Percentiles rank a stretch among this genome's conserved stretches.
Evolutionary conservation across 768 basidiomycete genomes (phyloP).

Genomic region (Podaxis sp.): DNA sequence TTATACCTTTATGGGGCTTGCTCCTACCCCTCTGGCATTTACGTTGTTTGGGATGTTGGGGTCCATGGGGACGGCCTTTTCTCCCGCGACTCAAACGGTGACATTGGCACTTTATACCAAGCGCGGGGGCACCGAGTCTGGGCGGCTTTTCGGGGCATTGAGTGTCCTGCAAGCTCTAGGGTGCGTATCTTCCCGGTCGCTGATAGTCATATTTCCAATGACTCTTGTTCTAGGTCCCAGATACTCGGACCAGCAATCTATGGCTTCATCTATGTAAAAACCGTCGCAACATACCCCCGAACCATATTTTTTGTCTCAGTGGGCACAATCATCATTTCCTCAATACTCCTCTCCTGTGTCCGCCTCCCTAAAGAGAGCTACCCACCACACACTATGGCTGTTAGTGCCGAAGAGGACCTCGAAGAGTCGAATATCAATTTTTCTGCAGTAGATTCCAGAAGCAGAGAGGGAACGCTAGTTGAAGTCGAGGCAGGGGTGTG

Average conservation of each 20-base stretch:
- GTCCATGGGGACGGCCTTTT: constrained; percentile 61
- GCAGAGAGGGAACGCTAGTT: background rate
- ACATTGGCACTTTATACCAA: constrained; percentile 63
- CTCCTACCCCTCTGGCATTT: constrained; percentile 48
- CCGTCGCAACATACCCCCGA: constrained; percentile 67
- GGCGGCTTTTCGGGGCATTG: constrained; percentile 77
- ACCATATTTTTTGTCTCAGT: constrained; percentile 65
- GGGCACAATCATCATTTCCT: constrained; percentile 35
- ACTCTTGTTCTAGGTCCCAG: constrained; percentile 43
- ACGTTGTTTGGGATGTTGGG: constrained; percentile 45
- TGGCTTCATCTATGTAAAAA: constrained; percentile 67
- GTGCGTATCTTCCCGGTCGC: constrained; percentile 29
- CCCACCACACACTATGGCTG: background rate
- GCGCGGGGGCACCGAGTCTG: constrained; percentile 60
- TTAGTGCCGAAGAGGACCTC: background rate
- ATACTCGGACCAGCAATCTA: constrained; percentile 74
- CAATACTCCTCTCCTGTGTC: constrained; percentile 47
- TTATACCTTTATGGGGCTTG: constrained; percentile 49
- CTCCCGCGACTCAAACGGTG: constrained; percentile 68
- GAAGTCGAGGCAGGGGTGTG: background rate
- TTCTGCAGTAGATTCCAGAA: background rate
- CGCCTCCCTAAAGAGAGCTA: constrained; percentile 29
- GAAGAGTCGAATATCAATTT: background rate
- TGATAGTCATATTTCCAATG: background rate
- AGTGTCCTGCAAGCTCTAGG: constrained; percentile 71